Evolutionary conservation across 129 eudicot species (phyloP), one percentile per base, ranked within the genome.

Genomic region (Lonicera japonica): DNA sequence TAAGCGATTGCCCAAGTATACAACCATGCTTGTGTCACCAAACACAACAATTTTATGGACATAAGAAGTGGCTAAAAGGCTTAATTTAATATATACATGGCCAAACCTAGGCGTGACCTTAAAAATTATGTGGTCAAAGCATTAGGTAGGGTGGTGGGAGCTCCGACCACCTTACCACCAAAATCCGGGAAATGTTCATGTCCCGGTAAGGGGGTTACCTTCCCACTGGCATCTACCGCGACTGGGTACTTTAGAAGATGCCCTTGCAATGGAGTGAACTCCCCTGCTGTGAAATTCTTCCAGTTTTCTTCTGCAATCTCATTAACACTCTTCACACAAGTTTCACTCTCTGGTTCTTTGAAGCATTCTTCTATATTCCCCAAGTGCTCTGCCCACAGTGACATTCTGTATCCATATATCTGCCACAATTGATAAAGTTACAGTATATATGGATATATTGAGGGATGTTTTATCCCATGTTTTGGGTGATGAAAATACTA

Each of bases 341-440:
- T 63, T 59, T 73, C 66, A 54, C 69, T 76, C 60, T 74, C 67
- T 0, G 89, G 86, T 61, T 76, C 74, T 57, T 63, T 82, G 61
- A 78, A 86, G 34, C 71, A 54, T 48, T 76, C 71, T 15, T 86
- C 74, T 54, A 85, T 55, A 25, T 52, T 58, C 38, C 82, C 89
- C 19, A 82, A 18, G 60, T 86, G 89, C 75, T 86, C 82, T 10
- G 80, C 89, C 89, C 95, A 86, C 36, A 74, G 69, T 11, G 95
- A 79, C 89, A 74, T 82, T 71, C 89, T 68, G 56, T 86, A 79
- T 39, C 95, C 86, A 24, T 79, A 67, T 56, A 86, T 68, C 89
- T 86, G 72, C 61, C 60, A 38, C 23, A 12, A n/a, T n/a, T n/a
- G n/a, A n/a, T n/a, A n/a, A n/a, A n/a, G n/a, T n/a, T n/a, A n/a